phyloP scores from a whole-genome alignment of 495 filamentous ascomycete species.

The Darksidea phi region DNA sequence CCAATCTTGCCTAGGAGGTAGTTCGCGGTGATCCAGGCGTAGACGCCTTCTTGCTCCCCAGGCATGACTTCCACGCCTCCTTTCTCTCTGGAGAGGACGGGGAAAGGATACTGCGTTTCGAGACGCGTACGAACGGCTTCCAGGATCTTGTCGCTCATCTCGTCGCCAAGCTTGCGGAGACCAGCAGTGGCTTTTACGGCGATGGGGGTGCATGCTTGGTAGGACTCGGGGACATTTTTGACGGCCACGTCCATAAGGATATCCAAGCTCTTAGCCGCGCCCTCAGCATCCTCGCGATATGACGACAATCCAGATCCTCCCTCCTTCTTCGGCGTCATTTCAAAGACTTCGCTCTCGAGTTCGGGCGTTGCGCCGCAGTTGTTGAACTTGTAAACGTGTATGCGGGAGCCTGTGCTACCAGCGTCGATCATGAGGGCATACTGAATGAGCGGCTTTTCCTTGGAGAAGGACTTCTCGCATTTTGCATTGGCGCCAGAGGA shows the following conservation, averaged over 20 bases:
- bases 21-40: slow-evolving; percentile 98
- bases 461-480: slow-evolving; percentile 78
- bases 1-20: slow-evolving; percentile 98
- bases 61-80: slow-evolving; percentile 94
- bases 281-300: slow-evolving; percentile 78
- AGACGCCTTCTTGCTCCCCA: slow-evolving; percentile 93
- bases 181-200: slow-evolving; percentile 97
- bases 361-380: slow-evolving; percentile 96
- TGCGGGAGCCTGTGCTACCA: slow-evolving; percentile 93
- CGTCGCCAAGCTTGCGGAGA: slow-evolving; percentile 76
- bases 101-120: slow-evolving; percentile 91
- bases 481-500: slow-evolving; percentile 58
- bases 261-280: slow-evolving; percentile 86
- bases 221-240: slow-evolving; percentile 75
- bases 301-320: slow-evolving; percentile 83
- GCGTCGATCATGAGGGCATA: slow-evolving; percentile 99
- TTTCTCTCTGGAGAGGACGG: slow-evolving; percentile 78
- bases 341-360: slow-evolving; percentile 85
- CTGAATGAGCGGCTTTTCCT: slow-evolving; percentile 88
- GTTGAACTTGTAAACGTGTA: slow-evolving; percentile 98
- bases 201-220: slow-evolving; percentile 83
- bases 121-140: slow-evolving; percentile 78
- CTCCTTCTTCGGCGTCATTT: slow-evolving; percentile 76
- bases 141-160: slow-evolving; percentile 78
- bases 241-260: slow-evolving; percentile 81